These are phyloP conservation scores for Amaranthus cruentus DNA, from an alignment of 148 eudicot species.

Conservation along the genomic window DNA sequence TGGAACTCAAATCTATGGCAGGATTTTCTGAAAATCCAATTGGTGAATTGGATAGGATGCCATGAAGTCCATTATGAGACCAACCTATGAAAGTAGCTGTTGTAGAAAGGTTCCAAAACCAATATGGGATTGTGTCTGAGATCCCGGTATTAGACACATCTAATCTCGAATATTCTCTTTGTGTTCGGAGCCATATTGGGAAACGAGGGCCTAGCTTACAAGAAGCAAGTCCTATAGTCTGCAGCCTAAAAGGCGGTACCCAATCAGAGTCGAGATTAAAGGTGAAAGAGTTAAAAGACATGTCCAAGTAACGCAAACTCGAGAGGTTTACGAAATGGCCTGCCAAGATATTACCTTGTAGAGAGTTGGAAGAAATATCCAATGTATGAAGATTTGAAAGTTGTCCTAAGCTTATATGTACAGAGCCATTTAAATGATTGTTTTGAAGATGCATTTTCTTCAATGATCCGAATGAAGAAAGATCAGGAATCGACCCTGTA, in stretches of 20 bases:
- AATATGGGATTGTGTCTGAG: slow-evolving; percentile 11
- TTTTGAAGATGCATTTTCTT: slow-evolving; percentile 12
- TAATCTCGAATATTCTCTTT: slow-evolving; percentile 6
- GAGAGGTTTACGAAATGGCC: slow-evolving; percentile 25
- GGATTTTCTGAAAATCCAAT: neutral
- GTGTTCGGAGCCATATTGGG: slow-evolving; percentile 21
- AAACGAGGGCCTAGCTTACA: slow-evolving; percentile 24
- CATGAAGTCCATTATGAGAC: slow-evolving; percentile 15
- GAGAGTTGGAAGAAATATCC: slow-evolving; percentile 24
- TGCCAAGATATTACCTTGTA: slow-evolving; percentile 27
- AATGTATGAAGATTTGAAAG: slow-evolving; percentile 25
- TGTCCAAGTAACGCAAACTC: slow-evolving; percentile 21
- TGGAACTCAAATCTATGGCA: slow-evolving; percentile 19
- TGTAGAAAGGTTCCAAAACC: slow-evolving; percentile 27
- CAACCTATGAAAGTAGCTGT: slow-evolving; percentile 9
- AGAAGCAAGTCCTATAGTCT: slow-evolving; percentile 17
- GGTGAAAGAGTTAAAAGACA: slow-evolving; percentile 31
- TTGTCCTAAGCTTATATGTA: slow-evolving; percentile 16
- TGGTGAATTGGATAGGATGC: slow-evolving; percentile 12
- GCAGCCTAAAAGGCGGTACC: slow-evolving; percentile 23
- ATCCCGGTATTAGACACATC: slow-evolving; percentile 20
- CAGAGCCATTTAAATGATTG: slow-evolving; percentile 22
- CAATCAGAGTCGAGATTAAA: slow-evolving; percentile 10
- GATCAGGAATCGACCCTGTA: slow-evolving; percentile 27
- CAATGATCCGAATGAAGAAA: slow-evolving; percentile 22